A percentile compares a stretch with the other conserved stretches of the same genome.
phyloP scores from a whole-genome alignment of 805 yeast genomes.

The Saccharomycopsis guyanensis region DNA sequence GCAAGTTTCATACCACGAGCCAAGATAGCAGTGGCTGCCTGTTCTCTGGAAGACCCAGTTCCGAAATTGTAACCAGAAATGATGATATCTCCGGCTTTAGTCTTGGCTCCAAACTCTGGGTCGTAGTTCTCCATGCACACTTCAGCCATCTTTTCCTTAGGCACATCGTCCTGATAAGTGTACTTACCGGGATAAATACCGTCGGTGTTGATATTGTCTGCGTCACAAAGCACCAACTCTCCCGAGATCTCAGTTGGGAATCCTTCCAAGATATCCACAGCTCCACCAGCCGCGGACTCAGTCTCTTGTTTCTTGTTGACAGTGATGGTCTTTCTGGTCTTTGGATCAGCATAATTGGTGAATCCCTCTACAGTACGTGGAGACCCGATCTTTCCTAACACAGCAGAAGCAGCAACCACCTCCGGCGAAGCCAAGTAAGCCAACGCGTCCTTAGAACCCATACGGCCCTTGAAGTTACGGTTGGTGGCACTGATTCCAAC shows the following conservation, averaged over 20 bases:
- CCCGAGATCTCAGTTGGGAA: constrained; percentile 88
- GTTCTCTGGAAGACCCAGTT: constrained; percentile 97
- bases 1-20: constrained; percentile 91
- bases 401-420: constrained; percentile 97
- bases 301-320: constrained; percentile 29
- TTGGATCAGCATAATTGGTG: constrained; percentile 24
- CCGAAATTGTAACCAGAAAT: constrained; percentile 95
- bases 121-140: constrained; percentile 99
- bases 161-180: constrained; percentile 96
- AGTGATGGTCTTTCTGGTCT: constrained; percentile 24
- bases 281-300: constrained; percentile 30
- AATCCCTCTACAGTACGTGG: constrained; percentile 78
- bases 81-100: constrained; percentile 81
- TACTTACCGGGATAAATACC: constrained; percentile 99
- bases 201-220: constrained; percentile 94
- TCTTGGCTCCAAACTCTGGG: constrained; percentile 73
- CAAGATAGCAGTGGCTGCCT: constrained; percentile 96
- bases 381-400: constrained; percentile 87
- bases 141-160: constrained; percentile 94
- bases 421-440: constrained; percentile 97
- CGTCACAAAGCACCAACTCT: constrained; percentile 90
- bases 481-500: constrained; percentile 98
- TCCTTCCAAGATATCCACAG: constrained; percentile 76
- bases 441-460: constrained; percentile 95
- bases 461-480: constrained; percentile 97